Base-by-base conservation (phyloP, 768 basidiomycete genomes). In the Russula earlei region DNA sequence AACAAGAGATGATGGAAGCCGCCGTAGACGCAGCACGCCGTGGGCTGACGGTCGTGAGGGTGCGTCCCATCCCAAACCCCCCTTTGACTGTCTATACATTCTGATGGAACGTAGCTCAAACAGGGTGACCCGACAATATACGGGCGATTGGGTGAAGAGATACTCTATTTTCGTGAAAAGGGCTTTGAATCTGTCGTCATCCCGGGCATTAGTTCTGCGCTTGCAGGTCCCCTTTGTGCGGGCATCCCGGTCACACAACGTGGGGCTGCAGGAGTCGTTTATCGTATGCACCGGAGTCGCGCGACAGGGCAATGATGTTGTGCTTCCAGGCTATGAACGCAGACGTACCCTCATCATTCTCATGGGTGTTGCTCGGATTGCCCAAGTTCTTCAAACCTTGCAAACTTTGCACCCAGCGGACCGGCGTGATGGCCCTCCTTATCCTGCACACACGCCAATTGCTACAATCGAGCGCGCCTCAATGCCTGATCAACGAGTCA, bases 111-210 rank as follows among this genome's bases (percentile, higher is more conserved):
- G 20, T 48, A 91, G 88, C 76, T 99, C 17, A 98, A 99, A 72
- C 96, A 98, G 75, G 96, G 96, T 12, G 96, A 99, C 67, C 96
- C 96, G 11, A 84, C 87, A 15, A 82, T 99, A 0, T 99, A 96
- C 66, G 96, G 91, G 3, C 84, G 96, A 22, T 87, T 87, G 0
- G 94, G 94, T 29, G 95, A 98, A 67, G 96, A 99, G 70, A 82
- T 97, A 1, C 76, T 95, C 20, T 91, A 87, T 72, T 95, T 98
- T 79, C 83, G 94, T 12, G 70, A 81, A 45, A 83, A 84, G 45
- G 94, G 92, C 2, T 88, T 85, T 68, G 86, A 91, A 61, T 81
- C 86, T 4, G 71, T 89, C 58, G 80, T 97, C 62, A 75, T 98
- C 17, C 96, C 96, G 0, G 96, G 96, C 2, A 81, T 99, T 27